A percentile compares a stretch with the other conserved stretches of the same genome.
Conservation (phyloP, 2,329 filamentous ascomycete genomes). For the Aspergillus sp. region DNA sequence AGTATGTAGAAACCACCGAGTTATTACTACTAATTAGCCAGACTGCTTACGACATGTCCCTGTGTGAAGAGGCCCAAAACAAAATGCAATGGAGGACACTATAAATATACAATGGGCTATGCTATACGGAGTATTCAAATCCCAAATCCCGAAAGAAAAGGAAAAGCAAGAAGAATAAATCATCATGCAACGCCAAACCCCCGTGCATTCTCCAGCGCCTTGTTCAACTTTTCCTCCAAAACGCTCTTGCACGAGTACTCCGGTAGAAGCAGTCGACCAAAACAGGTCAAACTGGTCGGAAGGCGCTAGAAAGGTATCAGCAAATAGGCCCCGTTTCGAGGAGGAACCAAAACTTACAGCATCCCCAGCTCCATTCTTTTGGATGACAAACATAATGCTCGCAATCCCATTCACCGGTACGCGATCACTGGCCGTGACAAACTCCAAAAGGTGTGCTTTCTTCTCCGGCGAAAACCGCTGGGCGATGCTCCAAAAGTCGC, state of each 20-base stretch:
- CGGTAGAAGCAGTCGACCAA: constrained; percentile 77
- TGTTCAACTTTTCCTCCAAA: constrained; percentile 64
- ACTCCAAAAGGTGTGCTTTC: constrained; percentile 73
- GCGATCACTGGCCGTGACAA: constrained; percentile 87
- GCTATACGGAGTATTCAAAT: background rate
- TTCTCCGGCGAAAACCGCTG: constrained; percentile 54
- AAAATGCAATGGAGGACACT: too few species aligned
- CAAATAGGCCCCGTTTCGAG: constrained; percentile 3
- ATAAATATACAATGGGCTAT: background rate
- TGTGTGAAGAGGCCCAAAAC: too few species aligned
- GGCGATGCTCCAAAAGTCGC: constrained; percentile 79
- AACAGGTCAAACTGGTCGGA: constrained; percentile 88
- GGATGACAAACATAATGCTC: constrained; percentile 74
- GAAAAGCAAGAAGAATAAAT: background rate
- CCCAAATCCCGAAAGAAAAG: background rate
- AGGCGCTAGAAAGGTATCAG: constrained; percentile 38
- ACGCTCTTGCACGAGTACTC: constrained; percentile 67
- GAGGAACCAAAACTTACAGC: constrained; percentile 25
- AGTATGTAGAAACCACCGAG: too few species aligned
- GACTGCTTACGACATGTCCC: too few species aligned
- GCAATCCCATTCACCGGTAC: constrained; percentile 79
- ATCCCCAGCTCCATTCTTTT: constrained; percentile 62
- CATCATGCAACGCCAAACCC: constrained; percentile 74
- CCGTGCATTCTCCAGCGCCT: constrained; percentile 79
- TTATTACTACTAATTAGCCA: too few species aligned